Base-by-base conservation (phyloP, 2,329 filamentous ascomycete species). In the Penicillium expansum region DNA sequence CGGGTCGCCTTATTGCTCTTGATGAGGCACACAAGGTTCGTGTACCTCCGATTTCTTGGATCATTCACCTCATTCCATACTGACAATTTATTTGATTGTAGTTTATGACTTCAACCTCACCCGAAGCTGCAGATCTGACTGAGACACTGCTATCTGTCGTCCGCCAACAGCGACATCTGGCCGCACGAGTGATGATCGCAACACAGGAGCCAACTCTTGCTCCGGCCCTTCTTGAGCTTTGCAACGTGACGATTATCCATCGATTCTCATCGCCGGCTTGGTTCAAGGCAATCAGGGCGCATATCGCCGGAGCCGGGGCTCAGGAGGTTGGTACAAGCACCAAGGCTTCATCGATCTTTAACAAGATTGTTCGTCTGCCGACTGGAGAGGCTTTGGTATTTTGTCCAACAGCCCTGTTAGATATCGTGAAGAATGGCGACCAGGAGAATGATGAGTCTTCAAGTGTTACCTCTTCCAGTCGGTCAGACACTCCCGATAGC, bases 21-120 rank as follows among this genome's bases (percentile, higher is more conserved):
- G 54, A 56, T 29, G 54, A 56, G 7, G 90, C 90, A 0, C 90
- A 94, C 68, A 92, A 92, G 65, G 82, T 83, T 70, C 48, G 62
- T 20, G 5, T 9, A 27, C 22, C 10, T 27, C 4, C 2, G 4
- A 33, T 27, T 2, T 20, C 10, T 32, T 22, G 5, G 20, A 2
- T 9, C 10, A 5, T n/a, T 5, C 0, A n/a, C 8, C 4, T 22
- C n/a, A 2, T n/a, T 3, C 18, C 1, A 13, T 32, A 30, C 52
- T 55, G 2, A 33, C 5, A 41, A 6, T 8, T 6, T 2, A 8
- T 42, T 37, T 4, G 1, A 13, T 30, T 5, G 0, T 37, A 55
- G 45, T 55, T 50, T 5, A 43, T 55, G 52, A 43, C 30, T 11
- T 50, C 45, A 1, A 44, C 45, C 1, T 42, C 52, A 1, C n/a